Evolutionary conservation across 2,329 filamentous ascomycete genomes (phyloP), one percentile per base, ranked within the genome.

Genomic region (Scortechinia acanthostroma): DNA sequence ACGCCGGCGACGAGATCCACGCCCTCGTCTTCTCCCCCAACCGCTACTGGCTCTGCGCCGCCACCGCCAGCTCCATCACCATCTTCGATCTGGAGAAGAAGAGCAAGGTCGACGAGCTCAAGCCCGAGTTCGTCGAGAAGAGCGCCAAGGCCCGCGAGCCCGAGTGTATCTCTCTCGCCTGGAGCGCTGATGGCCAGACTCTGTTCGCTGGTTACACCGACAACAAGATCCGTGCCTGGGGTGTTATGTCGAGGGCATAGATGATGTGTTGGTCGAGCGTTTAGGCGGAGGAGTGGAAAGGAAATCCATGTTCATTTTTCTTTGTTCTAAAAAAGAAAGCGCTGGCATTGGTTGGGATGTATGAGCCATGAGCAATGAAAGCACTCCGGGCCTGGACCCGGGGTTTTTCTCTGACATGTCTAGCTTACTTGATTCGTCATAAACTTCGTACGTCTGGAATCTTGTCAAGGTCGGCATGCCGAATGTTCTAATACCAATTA

Each of bases 31-130:
- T 98, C 88, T 97, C 93, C 55, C 93, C 93, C 68, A 98, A 98
- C 89, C 87, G 93, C 73, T 98, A 98, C 89, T 98, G 93, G 93
- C 86, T 98, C 60, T 98, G 93, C 83, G 93, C 93, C 67, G 93
- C 93, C 68, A 98, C 93, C 54, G 81, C 89, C 67, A 88, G 82
- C 76, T 90, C 83, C 82, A 97, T 98, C 83, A 96, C 96, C 83
- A 97, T 98, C 82, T 98, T 98, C 77, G 93, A 98, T 68, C 84
- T 98, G 59, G 93, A 98, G 89, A 98, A 98, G 91, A 98, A 98
- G 91, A 94, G 86, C 86, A 97, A 96, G 87, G 91, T 97, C 66
- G 91, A 97, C 64, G 93, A 97, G 84, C 85, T 98, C 72, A 96
- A 95, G 86, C 91, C 91, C 58, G 93, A 98, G 72, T 95, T 93